Base-by-base conservation (phyloP, 148 eudicot genomes). In the Chenopodium berlandieri region DNA sequence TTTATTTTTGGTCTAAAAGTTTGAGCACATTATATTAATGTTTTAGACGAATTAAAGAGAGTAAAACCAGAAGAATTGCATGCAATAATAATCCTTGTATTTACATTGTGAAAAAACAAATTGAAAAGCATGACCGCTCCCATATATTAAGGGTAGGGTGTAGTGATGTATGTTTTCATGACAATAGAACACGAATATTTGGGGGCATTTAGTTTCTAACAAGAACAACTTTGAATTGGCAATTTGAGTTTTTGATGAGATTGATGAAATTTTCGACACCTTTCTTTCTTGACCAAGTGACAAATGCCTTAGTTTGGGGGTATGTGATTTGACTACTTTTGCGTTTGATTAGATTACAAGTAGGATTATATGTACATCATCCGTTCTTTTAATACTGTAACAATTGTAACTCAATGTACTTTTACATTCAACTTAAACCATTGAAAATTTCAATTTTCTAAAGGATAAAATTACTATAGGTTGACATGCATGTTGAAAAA, bases 41-140 rank as follows among this genome's bases (percentile, higher is more conserved):
- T 20, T 62, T 62, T 22, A 2, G 10, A 62, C 2, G 4, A 4
- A 64, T 37, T 64, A 46, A 44, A 77, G 19, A 40, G 79, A 64
- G 71, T 77, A 77, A 77, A 69, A 77, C 37, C 66, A 56, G 66
- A 22, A 62, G 66, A 62, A 62, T 8, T 58, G 63, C 63, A 58
- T 40, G 44, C 44, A 40, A 40, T 40, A 40, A 40, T 40, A 40
- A 40, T 40, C 7, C 44, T 6, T 40, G 44, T 40, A 40, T 40
- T 40, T 40, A 40, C 44, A 40, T 40, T 40, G 44, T 40, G 44
- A 40, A 40, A 5, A 54, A 50, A 16, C 67, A 3, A n/a, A 31
- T n/a, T 48, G 44, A 64, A 64, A 66, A 66, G 22, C 73, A 66
- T 78, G 62, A 30, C 62, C 62, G 50, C 79, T 62, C 58, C 70